These are phyloP conservation scores for Peniophora sp. DNA, from an alignment of 1,284 basidiomycete genomes.

Conservation along the genomic window DNA sequence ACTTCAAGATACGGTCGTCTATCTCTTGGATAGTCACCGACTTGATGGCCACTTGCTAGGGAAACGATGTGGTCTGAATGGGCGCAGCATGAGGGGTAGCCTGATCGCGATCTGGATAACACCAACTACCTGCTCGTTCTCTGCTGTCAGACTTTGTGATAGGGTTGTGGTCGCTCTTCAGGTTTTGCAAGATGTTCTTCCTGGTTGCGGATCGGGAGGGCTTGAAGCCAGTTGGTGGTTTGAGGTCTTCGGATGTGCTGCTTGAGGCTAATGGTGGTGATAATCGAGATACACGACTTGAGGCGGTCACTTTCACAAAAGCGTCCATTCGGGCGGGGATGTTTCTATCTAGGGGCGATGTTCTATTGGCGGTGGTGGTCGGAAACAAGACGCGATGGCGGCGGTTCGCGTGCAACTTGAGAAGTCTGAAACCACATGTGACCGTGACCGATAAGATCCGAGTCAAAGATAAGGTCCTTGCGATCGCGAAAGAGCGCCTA, in stretches of 20 bases:
- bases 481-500: no score
- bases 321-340: no score
- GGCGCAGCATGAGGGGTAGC: constrained; percentile 5
- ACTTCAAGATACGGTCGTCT: constrained; percentile 32
- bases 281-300: no score
- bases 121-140: constrained; percentile 43
- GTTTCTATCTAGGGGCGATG: no score
- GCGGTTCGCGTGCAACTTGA: no score
- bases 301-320: no score
- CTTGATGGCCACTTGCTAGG: constrained; percentile 60
- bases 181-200: constrained; percentile 45
- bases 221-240: constrained; percentile 14
- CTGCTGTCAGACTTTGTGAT: constrained; percentile 64
- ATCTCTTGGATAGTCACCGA: constrained; percentile 39
- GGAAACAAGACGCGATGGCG: no score
- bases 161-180: constrained; percentile 42
- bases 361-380: no score
- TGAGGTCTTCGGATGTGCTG: background rate
- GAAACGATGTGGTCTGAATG: constrained; percentile 48
- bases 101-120: background rate
- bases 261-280: background rate
- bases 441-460: no score
- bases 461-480: no score
- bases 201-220: constrained; percentile 40
- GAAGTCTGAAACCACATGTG: no score